phyloP scores from a whole-genome alignment of 371 early-diverging fungal species.

The Gilbertella persicaria region DNA sequence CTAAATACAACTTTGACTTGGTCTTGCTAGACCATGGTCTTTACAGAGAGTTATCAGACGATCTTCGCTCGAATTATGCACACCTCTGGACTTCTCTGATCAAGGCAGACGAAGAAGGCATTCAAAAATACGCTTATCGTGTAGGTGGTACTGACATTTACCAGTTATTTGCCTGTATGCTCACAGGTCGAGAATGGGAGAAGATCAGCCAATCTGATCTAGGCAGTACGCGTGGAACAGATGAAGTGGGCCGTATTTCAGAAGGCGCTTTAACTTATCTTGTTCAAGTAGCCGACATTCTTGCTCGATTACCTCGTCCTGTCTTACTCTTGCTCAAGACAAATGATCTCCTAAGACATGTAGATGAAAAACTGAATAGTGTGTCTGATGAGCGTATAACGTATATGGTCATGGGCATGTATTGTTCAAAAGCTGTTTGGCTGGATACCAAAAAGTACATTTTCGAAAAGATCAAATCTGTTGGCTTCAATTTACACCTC shows the following conservation, averaged over 20 bases:
- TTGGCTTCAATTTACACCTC: constrained; percentile 31
- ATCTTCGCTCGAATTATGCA: constrained; percentile 87
- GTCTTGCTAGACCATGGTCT: constrained; percentile 93
- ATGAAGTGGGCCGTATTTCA: constrained; percentile 50
- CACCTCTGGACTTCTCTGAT: constrained; percentile 86
- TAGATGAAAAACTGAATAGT: constrained; percentile 48
- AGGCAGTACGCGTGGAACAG: constrained; percentile 38
- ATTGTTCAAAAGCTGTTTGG: constrained; percentile 57
- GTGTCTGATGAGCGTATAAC: constrained; percentile 40
- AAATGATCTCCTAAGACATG: constrained; percentile 78
- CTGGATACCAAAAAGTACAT: constrained; percentile 32
- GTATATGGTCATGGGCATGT: constrained; percentile 57
- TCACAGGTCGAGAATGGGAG: constrained; percentile 87
- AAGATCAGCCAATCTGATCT: constrained; percentile 47
- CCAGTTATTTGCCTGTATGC: constrained; percentile 79
- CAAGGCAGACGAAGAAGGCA: constrained; percentile 71
- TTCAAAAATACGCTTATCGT: constrained; percentile 55
- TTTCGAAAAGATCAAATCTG: constrained; percentile 31
- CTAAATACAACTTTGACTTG: constrained; percentile 80
- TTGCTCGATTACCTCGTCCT: constrained; percentile 78
- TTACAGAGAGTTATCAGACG: constrained; percentile 75
- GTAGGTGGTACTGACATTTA: constrained; percentile 72
- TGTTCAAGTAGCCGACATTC: constrained; percentile 72
- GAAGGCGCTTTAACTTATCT: constrained; percentile 54
- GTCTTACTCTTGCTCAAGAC: constrained; percentile 88